A percentile compares a stretch with the other conserved stretches of the same genome.
Conservation (phyloP, 192 early-diverging fungal species). For the Umbelopsis sp. region DNA sequence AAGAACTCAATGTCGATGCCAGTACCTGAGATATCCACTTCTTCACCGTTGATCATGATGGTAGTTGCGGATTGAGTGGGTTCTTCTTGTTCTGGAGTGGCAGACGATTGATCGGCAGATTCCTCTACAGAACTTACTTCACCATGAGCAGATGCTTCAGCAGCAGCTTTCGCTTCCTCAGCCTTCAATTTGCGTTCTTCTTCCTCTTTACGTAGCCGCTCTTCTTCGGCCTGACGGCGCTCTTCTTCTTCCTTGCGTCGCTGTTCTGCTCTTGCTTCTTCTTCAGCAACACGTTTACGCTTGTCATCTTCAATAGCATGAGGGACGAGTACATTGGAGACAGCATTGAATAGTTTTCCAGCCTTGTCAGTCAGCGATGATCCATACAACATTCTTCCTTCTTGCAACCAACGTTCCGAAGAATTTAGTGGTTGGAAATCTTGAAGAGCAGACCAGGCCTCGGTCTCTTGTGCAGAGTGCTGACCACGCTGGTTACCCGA, state of each 20-base stretch:
- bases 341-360: constrained; percentile 54
- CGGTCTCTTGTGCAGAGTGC: constrained; percentile 21
- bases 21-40: constrained; percentile 88
- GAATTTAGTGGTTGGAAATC: constrained; percentile 70
- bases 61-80: constrained; percentile 45
- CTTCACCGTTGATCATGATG: constrained; percentile 76
- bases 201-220: constrained; percentile 40
- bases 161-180: constrained; percentile 47
- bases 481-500: constrained; percentile 14
- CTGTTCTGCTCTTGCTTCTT: constrained; percentile 46
- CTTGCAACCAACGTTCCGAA: constrained; percentile 85
- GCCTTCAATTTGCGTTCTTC: constrained; percentile 33
- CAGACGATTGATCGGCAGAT: not conserved
- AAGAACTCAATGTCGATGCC: constrained; percentile 95
- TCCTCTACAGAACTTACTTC: not conserved
- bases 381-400: constrained; percentile 81
- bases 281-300: constrained; percentile 55
- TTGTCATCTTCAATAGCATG: constrained; percentile 72
- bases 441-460: constrained; percentile 63
- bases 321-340: constrained; percentile 76
- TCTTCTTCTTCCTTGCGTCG: constrained; percentile 62
- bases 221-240: constrained; percentile 46
- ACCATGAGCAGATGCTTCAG: constrained; percentile 19
- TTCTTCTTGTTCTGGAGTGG: constrained; percentile 14
- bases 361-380: constrained; percentile 59